These are phyloP conservation scores for Collybia mongolica DNA, from an alignment of 768 basidiomycete genomes.

Conservation along the genomic window DNA sequence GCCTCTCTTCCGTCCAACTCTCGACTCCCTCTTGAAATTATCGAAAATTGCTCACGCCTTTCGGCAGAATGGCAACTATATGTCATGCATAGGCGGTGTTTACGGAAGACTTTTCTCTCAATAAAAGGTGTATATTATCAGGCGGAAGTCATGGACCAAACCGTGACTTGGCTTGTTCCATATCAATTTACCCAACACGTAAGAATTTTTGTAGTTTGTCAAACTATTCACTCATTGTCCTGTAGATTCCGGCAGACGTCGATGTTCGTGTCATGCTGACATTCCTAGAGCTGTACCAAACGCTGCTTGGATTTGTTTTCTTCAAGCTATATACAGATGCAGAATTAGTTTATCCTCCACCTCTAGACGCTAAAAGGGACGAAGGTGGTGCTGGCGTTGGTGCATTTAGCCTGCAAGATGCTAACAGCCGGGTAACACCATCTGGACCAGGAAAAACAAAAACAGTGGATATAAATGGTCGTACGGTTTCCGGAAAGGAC, in stretches of 20 bases:
- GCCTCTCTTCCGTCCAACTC: constrained; percentile 86
- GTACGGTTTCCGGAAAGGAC: constrained; percentile 46
- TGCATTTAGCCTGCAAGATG: constrained; percentile 74
- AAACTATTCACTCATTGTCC: constrained; percentile 7
- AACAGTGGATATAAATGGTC: constrained; percentile 42
- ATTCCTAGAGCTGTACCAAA: constrained; percentile 97
- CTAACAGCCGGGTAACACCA: constrained; percentile 20
- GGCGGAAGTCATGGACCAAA: constrained; percentile 91
- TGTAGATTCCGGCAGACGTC: constrained; percentile 88
- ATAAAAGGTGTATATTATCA: constrained; percentile 99
- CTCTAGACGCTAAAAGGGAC: constrained; percentile 78
- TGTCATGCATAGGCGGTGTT: constrained; percentile 80
- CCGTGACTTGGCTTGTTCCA: constrained; percentile 93
- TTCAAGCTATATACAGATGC: constrained; percentile 98
- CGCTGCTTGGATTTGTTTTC: constrained; percentile 90
- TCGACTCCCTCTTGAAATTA: constrained; percentile 76
- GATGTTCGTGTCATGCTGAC: constrained; percentile 98
- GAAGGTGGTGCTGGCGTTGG: constrained; percentile 86
- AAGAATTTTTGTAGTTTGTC: constrained; percentile 21
- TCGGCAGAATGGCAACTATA: constrained; percentile 97
- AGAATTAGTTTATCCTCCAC: constrained; percentile 93
- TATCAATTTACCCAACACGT: constrained; percentile 97
- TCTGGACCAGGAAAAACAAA: constrained; percentile 48
- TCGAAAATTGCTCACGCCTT: constrained; percentile 88
- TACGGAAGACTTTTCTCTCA: constrained; percentile 91